Conservation (phyloP, 345 rosid species). For the Murraya paniculata region DNA sequence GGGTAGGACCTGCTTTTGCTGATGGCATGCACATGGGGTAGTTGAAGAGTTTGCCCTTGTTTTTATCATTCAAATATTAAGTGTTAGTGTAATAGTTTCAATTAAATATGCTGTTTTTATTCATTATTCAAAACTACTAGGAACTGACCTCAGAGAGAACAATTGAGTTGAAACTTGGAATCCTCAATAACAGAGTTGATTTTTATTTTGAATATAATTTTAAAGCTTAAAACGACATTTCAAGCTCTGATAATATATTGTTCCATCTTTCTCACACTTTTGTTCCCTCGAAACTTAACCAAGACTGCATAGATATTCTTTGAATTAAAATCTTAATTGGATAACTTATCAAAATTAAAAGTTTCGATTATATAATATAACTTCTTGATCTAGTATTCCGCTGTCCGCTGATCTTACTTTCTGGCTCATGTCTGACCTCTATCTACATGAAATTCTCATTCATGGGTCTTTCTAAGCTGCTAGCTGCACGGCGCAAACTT, state of each 20-base stretch:
- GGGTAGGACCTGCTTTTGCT: slow-evolving; percentile 7
- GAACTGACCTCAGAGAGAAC: too few species aligned
- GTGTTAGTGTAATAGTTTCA: too few species aligned
- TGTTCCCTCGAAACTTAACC: neutral
- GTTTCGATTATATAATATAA: neutral
- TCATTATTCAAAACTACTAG: neutral
- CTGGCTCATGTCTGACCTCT: too few species aligned
- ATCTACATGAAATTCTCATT: neutral
- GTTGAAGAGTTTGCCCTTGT: neutral
- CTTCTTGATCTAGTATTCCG: neutral
- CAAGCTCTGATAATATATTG: neutral
- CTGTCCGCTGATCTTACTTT: neutral
- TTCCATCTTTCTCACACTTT: neutral
- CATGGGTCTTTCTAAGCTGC: neutral
- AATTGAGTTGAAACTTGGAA: too few species aligned
- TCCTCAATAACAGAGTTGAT: too few species aligned
- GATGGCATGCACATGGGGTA: neutral
- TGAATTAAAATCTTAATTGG: neutral
- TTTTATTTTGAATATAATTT: too few species aligned
- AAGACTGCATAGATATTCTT: neutral
- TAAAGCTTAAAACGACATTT: neutral
- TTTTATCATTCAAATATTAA: neutral
- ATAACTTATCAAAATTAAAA: neutral
- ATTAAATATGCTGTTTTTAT: neutral
- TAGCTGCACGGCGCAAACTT: too few species aligned